Conservation (phyloP, 2,329 filamentous ascomycete genomes). For the Cadophora gregata region DNA sequence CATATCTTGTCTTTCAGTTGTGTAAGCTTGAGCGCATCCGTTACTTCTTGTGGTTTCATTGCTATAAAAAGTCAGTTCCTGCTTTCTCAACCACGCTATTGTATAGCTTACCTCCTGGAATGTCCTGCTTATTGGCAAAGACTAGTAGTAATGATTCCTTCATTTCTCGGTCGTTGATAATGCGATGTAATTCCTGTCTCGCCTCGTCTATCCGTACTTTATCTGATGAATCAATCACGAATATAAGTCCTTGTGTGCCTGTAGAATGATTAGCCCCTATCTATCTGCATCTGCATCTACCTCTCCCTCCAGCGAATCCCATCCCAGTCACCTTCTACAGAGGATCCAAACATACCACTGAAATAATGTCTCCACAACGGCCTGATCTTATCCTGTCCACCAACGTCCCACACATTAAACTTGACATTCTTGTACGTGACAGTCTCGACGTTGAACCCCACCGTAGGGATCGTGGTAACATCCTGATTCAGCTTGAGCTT, state of each 20-base stretch:
- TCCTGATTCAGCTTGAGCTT: conserved; percentile 98
- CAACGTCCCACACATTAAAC: conserved; percentile 99
- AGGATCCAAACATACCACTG: conserved; percentile 61
- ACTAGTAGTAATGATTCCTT: conserved; percentile 93
- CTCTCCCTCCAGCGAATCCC: conserved; percentile 37
- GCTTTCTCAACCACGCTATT: conserved; percentile 1
- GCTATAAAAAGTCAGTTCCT: conserved; percentile 52
- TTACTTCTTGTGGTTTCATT: conserved; percentile 81
- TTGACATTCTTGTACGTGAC: conserved; percentile 99
- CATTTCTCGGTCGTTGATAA: conserved; percentile 98
- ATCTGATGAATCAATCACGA: conserved; percentile 97
- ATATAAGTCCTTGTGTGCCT: conserved; percentile 98
- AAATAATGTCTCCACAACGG: conserved; percentile 99
- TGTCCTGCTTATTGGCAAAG: conserved; percentile 99
- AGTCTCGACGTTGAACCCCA: conserved; percentile 99
- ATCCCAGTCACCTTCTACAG: not conserved
- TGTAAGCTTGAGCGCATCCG: conserved; percentile 75
- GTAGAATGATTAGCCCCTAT: conserved; percentile 52
- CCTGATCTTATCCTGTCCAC: conserved; percentile 98
- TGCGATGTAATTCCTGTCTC: conserved; percentile 90
- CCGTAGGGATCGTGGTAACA: conserved; percentile 96
- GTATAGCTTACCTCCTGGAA: conserved; percentile 69
- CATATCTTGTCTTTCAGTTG: conserved; percentile 84
- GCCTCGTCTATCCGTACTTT: conserved; percentile 91
- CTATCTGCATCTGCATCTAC: conserved; percentile 76